A percentile compares a stretch with the other conserved stretches of the same genome.
Evolutionary conservation across 2,329 filamentous ascomycete species (phyloP).

Genomic region (Aphanoascus verrucosus): DNA sequence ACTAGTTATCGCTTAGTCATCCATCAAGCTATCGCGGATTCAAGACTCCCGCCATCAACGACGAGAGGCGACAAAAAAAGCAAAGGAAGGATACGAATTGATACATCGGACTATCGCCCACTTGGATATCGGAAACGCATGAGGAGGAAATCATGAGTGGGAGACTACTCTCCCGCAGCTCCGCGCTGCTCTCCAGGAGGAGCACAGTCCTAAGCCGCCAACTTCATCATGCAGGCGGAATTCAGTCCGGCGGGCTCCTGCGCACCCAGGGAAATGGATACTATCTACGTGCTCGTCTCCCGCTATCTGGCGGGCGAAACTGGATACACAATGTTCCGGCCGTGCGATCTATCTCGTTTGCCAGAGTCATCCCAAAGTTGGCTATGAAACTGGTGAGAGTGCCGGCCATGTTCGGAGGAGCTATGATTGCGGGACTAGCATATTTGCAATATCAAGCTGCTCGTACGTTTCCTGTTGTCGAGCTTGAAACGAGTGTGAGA

Average conservation of each 20-base stretch:
- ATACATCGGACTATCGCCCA: neutral
- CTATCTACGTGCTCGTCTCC: conserved; percentile 37
- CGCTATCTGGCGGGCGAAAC: conserved; percentile 62
- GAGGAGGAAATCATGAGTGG: conserved; percentile 50
- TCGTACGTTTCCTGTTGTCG: conserved; percentile 46
- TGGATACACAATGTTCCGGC: conserved; percentile 69
- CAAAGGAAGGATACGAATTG: neutral
- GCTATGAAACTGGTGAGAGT: conserved; percentile 80
- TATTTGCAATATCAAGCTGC: conserved; percentile 95
- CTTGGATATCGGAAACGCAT: conserved; percentile 19
- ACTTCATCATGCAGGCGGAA: conserved; percentile 46
- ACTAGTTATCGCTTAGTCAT: neutral
- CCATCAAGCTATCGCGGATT: neutral
- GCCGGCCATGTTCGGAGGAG: conserved; percentile 82
- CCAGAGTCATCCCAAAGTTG: conserved; percentile 66
- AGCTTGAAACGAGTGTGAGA: neutral
- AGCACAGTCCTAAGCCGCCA: conserved; percentile 51
- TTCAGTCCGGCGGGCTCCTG: conserved; percentile 58
- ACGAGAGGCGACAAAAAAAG: neutral
- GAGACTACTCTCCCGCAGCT: conserved; percentile 64
- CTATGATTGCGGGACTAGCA: conserved; percentile 73
- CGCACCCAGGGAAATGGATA: conserved; percentile 52
- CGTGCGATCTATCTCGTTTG: conserved; percentile 55
- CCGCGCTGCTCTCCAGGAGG: conserved; percentile 52
- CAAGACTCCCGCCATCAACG: neutral